Evolutionary conservation across 805 yeast species (phyloP).

Genomic region (Kuraishia hungarica): DNA sequence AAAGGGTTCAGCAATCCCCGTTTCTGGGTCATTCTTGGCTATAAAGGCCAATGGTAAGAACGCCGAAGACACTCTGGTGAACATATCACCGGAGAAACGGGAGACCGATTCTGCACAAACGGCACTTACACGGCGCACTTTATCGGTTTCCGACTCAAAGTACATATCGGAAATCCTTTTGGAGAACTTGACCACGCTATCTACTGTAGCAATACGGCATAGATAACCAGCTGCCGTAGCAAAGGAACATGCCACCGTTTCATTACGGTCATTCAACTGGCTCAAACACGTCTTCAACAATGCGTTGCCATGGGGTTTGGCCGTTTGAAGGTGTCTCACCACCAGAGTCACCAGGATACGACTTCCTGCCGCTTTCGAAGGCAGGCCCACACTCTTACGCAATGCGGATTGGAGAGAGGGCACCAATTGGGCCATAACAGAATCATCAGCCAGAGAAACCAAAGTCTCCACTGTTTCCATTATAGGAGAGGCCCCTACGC

Average conservation of each 20-base stretch:
- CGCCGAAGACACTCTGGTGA: constrained; percentile 49
- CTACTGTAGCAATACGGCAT: constrained; percentile 50
- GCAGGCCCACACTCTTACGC: constrained; percentile 73
- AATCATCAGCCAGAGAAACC: constrained; percentile 48
- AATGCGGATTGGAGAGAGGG: constrained; percentile 45
- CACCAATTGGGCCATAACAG: constrained; percentile 38
- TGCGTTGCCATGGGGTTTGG: constrained; percentile 48
- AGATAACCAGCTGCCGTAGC: constrained; percentile 77
- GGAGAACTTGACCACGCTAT: constrained; percentile 45
- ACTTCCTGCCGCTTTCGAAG: constrained; percentile 84
- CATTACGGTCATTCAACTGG: constrained; percentile 65
- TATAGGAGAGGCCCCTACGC: constrained; percentile 76
- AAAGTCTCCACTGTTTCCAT: constrained; percentile 78
- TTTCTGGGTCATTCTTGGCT: constrained; percentile 59
- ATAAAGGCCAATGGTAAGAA: constrained; percentile 75
- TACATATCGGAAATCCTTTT: constrained; percentile 42
- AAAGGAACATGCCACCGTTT: constrained; percentile 63
- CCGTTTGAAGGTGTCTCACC: constrained; percentile 38
- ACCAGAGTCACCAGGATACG: constrained; percentile 60
- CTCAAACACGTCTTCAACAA: constrained; percentile 47
- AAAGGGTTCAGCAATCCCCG: constrained; percentile 38
- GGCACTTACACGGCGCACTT: constrained; percentile 43
- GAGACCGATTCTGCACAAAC: constrained; percentile 58
- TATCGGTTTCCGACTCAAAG: constrained; percentile 46
- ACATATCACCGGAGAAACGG: constrained; percentile 59